Evolutionary conservation across 228 moss, liverwort and hornwort species (phyloP), one percentile per base, ranked within the genome.

Genomic region (Sphagnum magellanicum): DNA sequence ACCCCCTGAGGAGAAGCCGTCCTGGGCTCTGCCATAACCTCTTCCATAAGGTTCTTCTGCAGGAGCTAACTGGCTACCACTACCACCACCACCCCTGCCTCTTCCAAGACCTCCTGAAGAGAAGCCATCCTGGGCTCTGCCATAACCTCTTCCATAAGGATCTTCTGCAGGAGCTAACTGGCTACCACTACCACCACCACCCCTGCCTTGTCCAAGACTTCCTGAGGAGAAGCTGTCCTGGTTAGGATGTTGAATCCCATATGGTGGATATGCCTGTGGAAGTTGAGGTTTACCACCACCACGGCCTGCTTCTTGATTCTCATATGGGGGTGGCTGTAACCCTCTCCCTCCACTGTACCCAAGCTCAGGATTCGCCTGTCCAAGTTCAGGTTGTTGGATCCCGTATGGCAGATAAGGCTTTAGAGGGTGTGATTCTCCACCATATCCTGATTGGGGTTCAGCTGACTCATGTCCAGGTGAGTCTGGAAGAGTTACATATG

Each of bases 201-300:
- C 13, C 7, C 70, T 55, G 4, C 67, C 64, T 72, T 66, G 52
- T 50, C 68, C 69, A 61, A 65, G 59, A 60, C 49, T 68, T 61
- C 49, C 4, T 46, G 16, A 10, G 11, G 47, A 60, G 72, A 55
- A 68, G 59, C 65, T 10, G 49, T 66, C 48, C 60, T 62, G 2
- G 32, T 32, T 32, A 32, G 32, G 32, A 32, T 32, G 32, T 32
- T 32, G 32, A 32, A 32, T 16, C 0, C 69, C 70, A 16, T 61
- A 11, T 10, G 64, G 47, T 5, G 59, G 32, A 53, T 13, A 68
- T 0, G 58, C 10, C 10, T 14, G 58, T 10, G 58, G 58, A 9
- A 14, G 58, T 10, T 10, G 58, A 58, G 58, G 10, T 9, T 14
- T 58, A 14, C 58, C 58, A 9, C 58, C 14, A 9, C 58, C 58